phyloP scores from a whole-genome alignment of 2,329 filamentous ascomycete genomes.

The Colletotrichum sp. region DNA sequence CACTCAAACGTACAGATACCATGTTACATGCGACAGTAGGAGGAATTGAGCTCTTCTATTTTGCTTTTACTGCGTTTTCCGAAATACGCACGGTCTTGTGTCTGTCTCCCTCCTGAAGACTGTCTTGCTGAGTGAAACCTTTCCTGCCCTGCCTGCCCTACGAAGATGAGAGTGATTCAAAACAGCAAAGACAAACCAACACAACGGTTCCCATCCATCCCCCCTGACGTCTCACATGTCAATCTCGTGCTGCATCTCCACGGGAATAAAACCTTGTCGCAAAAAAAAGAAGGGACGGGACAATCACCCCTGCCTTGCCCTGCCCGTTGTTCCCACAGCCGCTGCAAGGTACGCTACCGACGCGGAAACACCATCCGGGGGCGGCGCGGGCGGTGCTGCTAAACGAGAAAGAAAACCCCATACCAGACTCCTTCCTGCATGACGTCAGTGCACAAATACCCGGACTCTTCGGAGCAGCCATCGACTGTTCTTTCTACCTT shows the following conservation, averaged over 20 bases:
- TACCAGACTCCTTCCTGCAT: not conserved
- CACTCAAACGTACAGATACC: not conserved
- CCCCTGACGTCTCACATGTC: not conserved
- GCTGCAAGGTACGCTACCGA: not conserved
- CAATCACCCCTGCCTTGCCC: too few species aligned
- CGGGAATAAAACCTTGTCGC: not conserved
- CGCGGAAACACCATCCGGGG: not conserved
- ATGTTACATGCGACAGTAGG: not conserved
- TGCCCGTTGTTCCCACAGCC: not conserved
- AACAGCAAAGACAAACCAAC: not conserved
- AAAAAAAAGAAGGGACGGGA: too few species aligned
- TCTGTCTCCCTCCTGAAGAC: not conserved
- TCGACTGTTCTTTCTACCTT: too few species aligned
- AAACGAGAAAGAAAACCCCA: not conserved
- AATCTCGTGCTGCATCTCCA: not conserved
- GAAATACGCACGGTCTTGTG: not conserved
- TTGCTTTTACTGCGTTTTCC: not conserved
- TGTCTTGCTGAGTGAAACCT: not conserved
- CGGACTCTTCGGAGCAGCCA: not conserved
- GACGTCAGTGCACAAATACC: not conserved
- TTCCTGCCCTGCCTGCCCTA: not conserved
- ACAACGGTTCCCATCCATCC: not conserved
- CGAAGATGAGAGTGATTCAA: not conserved
- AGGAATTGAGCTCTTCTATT: not conserved
- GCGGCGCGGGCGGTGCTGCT: not conserved